Base-by-base conservation (phyloP, 1,139 yeast genomes). In the Neolecta irregularis region DNA sequence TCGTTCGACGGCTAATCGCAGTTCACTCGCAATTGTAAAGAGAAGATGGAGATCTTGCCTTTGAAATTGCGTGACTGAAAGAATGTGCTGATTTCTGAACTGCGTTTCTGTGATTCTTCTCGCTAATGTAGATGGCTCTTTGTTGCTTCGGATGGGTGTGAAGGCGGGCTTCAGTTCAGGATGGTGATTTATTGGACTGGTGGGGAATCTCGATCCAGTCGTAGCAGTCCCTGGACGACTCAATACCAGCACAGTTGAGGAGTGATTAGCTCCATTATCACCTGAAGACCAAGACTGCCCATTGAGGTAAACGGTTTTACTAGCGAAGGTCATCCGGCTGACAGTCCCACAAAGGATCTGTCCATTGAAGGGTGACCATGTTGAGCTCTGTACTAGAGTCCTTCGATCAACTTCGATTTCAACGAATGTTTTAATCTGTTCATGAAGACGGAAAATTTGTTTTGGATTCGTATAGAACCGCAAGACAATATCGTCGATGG, bases 11-110 rank as follows among this genome's bases (percentile, higher is more conserved):
- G 92, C 92, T 47, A 88, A 69, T 60, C 96, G 73, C 85, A 91
- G 76, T 62, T 91, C 98, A 64, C 88, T 95, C 25, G 98, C 98
- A 51, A 88, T 88, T 22, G 94, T 77, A 63, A 91, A 91, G 55
- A 91, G 66, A 19, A 83, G 69, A 57, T 88, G 98, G 58, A 91
- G 67, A 54, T 88, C 93, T 41, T 81, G 65, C 61, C 96, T 74
- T 44, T 70, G 65, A 55, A 88, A 75, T 53, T 83, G 88, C 53
- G 74, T 73, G 35, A 91, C 96, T 29, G 95, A 80, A 48, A 81
- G 64, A 40, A 91, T 75, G 41, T 88, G 78, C 57, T 75, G 75
- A 55, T 93, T 72, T 55, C 81, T 66, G 70, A 85, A 88, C 44
- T 93, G 80, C 57, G 85, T 85, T 63, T 78, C 71, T 48, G 67